Base-by-base conservation (phyloP, 179 eudicot genomes). In the Spinacia oleracea region DNA sequence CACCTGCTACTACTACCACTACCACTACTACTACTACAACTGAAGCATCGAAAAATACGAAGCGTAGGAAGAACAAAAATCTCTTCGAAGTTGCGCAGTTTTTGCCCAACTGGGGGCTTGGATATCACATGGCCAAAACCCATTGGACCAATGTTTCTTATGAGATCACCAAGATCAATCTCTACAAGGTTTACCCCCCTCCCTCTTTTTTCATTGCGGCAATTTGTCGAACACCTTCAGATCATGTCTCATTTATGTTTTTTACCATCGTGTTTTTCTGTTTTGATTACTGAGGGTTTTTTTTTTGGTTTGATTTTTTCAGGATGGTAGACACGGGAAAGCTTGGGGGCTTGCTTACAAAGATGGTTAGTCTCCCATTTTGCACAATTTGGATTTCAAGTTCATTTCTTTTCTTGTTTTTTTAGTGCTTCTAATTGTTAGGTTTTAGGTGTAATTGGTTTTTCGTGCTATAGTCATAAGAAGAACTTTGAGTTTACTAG, bases 301-400 rank as follows among this genome's bases (percentile, higher is more conserved):
- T n/a, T 51, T 69, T 63, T 34, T 2, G 73, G 77, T 62, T 60
- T 62, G 31, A 20, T 43, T 78, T 83, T 89, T 85, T 84, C 85
- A 94, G 98, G 97, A 91, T 82, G 99, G 98, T 46, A 84, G 87
- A 70, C 99, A 96, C 75, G 99, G 99, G 62, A 93, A 93, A 82
- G 99, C 97, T 67, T 96, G 99, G 99, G 99, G 99, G 48, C 78
- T 90, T 74, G 97, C 92, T 67, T 86, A 86, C 73, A 89, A 80
- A 83, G 89, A 90, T 51, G 99, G 98, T 96, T 58, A 86, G 89
- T 91, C 50, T 8, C 56, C 62, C 9, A 21, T n/a, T 23, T 59
- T 25, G 53, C 55, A 21, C 27, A 31, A 59, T 75, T 56, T n/a
- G 1, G 7, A 34, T 8, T 65, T 46, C 1, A 27, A 15, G 70